Base-by-base conservation (phyloP, 768 basidiomycete genomes). In the Trametes meyenii region DNA sequence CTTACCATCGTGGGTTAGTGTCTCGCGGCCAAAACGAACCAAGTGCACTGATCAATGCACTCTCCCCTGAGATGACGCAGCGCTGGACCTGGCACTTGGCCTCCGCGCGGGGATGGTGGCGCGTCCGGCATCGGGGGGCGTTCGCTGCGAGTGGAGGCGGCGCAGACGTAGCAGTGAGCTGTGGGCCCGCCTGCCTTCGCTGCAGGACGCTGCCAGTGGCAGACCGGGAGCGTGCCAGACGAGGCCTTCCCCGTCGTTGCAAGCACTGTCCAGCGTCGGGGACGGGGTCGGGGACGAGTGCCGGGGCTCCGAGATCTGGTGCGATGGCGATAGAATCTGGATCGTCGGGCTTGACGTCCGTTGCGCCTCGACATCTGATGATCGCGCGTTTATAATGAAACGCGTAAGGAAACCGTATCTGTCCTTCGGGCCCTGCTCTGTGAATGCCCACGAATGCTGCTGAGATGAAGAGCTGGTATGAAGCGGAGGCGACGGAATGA, bases 301-400 rank as follows among this genome's bases (percentile, higher is more conserved):
- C 48, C 57, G 49, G 49, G 10, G 39, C 10, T 35, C 57, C 57
- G 57, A 58, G 57, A 58, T 58, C 57, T 58, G 57, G 21, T 23
- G 40, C 57, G 57, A 58, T 58, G 6, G 49, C 57, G 57, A 58
- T 58, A 29, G 19, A 17, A 58, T 58, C 57, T 58, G 57, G 57
- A 58, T 50, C 57, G 57, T 11, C 57, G 49, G 49, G 19, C 26
- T 21, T 58, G 57, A 50, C 57, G 57, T 58, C 39, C 57, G 49
- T 48, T 50, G 23, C 24, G 24, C 49, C 57, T 58, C 49, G 57
- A 58, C 42, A 58, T 58, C 57, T 58, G 57, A 33, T 33, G 29
- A 58, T 58, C 56, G n/a, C 56, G 56, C 19, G 33, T 21, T 36
- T 21, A 43, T 42, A 24, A 48, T 48, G 55, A 56, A 36, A 56